These are phyloP conservation scores for Colletotrichum plurivorum DNA, from an alignment of 2,329 filamentous ascomycete species.

Conservation along the genomic window DNA sequence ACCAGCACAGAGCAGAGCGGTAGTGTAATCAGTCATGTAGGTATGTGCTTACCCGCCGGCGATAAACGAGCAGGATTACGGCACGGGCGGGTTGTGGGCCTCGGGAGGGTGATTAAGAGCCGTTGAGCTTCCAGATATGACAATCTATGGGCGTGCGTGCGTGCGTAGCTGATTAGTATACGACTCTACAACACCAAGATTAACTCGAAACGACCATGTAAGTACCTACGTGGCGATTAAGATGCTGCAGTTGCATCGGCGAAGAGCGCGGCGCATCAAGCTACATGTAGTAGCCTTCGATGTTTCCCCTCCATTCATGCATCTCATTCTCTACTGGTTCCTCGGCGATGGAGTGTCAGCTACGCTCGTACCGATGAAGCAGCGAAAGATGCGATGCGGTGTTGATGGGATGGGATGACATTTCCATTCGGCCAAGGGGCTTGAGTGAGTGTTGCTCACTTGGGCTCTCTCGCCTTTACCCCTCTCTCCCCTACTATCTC, in stretches of 20 bases:
- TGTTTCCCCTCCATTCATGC: too few relatives aligned
- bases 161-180: too few relatives aligned
- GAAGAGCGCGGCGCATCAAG: background rate
- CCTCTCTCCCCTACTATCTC: conserved; percentile 4
- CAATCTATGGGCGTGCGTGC: too few relatives aligned
- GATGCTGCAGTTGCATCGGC: conserved; percentile 20
- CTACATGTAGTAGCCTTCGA: background rate
- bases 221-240: background rate
- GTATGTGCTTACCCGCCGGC: background rate
- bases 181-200: background rate
- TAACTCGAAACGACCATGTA: background rate
- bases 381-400: background rate
- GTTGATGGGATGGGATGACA: conserved; percentile 8
- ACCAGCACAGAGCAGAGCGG: background rate
- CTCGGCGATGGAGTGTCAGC: conserved; percentile 5
- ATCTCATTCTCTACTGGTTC: background rate
- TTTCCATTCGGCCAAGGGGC: background rate
- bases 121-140: conserved; percentile 12
- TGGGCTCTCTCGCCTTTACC: conserved; percentile 18
- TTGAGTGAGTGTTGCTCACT: too few relatives aligned
- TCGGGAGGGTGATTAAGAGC: conserved; percentile 1
- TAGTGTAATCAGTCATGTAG: background rate
- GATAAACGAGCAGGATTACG: conserved; percentile 17
- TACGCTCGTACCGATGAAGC: conserved; percentile 4
- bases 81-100: conserved; percentile 33